Conservation (phyloP, 2,329 filamentous ascomycete species). For the Lanzia echinophila region DNA sequence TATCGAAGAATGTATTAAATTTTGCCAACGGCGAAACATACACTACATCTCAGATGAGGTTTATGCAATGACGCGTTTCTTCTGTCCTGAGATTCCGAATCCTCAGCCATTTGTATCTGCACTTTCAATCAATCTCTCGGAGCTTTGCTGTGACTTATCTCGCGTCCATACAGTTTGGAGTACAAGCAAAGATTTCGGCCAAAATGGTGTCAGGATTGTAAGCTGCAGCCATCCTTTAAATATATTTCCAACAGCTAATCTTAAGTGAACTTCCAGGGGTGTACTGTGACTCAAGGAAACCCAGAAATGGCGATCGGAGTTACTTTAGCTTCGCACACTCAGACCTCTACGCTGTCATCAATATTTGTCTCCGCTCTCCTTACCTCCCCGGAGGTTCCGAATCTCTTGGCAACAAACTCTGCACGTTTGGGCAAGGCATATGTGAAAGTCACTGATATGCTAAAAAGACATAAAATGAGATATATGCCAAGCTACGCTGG, state of each 20-base stretch:
- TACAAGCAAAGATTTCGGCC: constrained; percentile 27
- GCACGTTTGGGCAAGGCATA: not conserved
- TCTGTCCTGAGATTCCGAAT: constrained; percentile 23
- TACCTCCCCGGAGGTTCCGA: constrained; percentile 1
- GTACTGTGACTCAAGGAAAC: constrained; percentile 8
- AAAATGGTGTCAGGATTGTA: constrained; percentile 5
- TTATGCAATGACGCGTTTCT: constrained; percentile 39
- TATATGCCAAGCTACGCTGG: constrained; percentile 7
- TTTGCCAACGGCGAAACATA: constrained; percentile 37
- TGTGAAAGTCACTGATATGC: not conserved
- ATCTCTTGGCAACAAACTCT: not conserved
- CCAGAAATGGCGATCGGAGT: not conserved
- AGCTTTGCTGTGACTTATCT: constrained; percentile 38
- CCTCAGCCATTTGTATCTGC: constrained; percentile 42
- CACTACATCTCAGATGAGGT: constrained; percentile 43
- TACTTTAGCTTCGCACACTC: not conserved
- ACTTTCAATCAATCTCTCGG: constrained; percentile 38
- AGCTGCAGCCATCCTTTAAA: not conserved
- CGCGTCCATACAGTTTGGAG: constrained; percentile 37
- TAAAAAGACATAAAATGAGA: not conserved
- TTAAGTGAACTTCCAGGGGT: constrained; percentile 2
- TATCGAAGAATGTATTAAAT: constrained; percentile 27
- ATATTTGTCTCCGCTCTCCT: constrained; percentile 6
- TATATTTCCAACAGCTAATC: not conserved
- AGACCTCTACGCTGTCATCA: constrained; percentile 3